phyloP scores from a whole-genome alignment of 108 stramenopile genomes.

The Mayamaea pseudoterrestris region DNA sequence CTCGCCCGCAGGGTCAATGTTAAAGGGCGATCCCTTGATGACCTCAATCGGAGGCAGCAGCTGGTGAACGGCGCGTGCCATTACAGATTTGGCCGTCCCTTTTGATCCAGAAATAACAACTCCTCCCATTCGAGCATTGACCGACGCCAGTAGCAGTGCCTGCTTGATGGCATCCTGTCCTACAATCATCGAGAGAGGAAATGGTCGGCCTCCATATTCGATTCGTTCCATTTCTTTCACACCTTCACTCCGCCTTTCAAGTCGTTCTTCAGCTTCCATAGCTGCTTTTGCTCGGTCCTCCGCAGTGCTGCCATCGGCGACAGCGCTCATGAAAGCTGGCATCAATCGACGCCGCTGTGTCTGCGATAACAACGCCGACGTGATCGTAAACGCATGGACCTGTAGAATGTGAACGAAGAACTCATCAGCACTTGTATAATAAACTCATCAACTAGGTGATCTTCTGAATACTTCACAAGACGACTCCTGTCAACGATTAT shows the following conservation, averaged over 20 bases:
- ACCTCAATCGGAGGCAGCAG: conserved; percentile 93
- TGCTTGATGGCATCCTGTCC: conserved; percentile 93
- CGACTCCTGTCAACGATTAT: no score
- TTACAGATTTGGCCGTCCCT: conserved; percentile 94
- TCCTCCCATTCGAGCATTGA: conserved; percentile 91
- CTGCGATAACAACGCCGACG: conserved; percentile 3
- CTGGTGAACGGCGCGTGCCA: conserved; percentile 90
- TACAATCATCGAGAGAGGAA: conserved; percentile 92
- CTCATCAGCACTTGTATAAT: no score
- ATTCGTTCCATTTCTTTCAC: conserved; percentile 13
- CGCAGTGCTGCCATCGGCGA: conserved; percentile 20
- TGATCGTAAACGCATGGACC: conserved; percentile 21
- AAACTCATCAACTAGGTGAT: no score
- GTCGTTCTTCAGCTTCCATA: conserved; percentile 26
- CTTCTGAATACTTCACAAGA: no score
- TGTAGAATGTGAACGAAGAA: no score
- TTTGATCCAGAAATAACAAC: conserved; percentile 91
- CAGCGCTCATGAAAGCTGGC: conserved; percentile 26
- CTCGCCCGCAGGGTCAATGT: conserved; percentile 81
- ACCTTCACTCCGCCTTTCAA: not conserved
- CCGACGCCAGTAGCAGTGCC: conserved; percentile 77
- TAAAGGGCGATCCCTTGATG: conserved; percentile 80
- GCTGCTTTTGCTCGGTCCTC: conserved; percentile 24
- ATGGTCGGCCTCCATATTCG: conserved; percentile 55
- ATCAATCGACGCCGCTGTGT: not conserved